Evolutionary conservation across 306 rosid species (phyloP), one percentile per base, ranked within the genome.

Genomic region (Dryas octopetala): DNA sequence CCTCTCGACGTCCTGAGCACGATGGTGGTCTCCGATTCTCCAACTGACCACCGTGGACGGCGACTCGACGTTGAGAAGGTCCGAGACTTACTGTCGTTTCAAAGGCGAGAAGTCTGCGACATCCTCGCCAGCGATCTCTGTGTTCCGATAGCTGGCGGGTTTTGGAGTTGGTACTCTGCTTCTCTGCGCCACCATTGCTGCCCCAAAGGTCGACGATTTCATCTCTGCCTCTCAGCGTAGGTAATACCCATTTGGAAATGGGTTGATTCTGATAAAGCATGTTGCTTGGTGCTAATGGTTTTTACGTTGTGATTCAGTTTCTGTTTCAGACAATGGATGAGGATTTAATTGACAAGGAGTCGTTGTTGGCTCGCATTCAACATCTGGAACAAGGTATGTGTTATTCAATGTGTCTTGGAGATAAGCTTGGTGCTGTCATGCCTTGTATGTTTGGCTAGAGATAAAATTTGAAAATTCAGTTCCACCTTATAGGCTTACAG

Each of bases 151-250:
- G 79, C 8, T 85, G 40, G 97, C 96, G n/a, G 98, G 96, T 17
- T 83, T 91, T 0, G 98, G 84, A 4, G 97, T 93, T 13, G 98
- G 98, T 41, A 69, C 88, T 59, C 81, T 91, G 8, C 97, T 93
- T 23, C 76, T 93, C 14, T 85, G 90, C 60, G 96, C 96, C 75
- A 87, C 98, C 84, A 38, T 91, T 86, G 87, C 91, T 61, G 98
- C 98, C 63, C 91, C 98, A 5, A 91, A 77, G 82, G 61, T 93
- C 74, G 98, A 93, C 52, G 88, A 90, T 61, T 84, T 93, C 80
- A 89, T 93, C 83, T 85, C 98, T 78, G 82, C 90, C 77, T 88
- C 94, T 76, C 97, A 89, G 73, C 92, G 97, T 82, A 89, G 88
- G 97, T 93, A 7, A 61, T 26, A 49, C 38, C 74, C n/a, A 28